phyloP scores from a whole-genome alignment of 495 filamentous ascomycete species.

The Tuber aestivum region DNA sequence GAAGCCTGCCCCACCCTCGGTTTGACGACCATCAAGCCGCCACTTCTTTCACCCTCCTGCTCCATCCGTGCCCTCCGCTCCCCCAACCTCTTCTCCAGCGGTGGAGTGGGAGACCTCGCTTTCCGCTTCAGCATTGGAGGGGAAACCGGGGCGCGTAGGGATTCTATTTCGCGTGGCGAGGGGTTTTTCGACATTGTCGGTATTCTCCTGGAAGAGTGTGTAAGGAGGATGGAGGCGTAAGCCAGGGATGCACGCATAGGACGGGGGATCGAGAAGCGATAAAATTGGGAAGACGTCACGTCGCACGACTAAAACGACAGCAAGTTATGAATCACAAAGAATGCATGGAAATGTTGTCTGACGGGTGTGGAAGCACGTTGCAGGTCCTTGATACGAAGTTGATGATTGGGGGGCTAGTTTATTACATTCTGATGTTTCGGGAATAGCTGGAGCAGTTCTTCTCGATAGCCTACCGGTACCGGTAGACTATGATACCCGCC shows the following conservation, averaged over 20 bases:
- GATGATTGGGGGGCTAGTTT: not conserved
- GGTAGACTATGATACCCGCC: too few relatives aligned
- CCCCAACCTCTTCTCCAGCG: not conserved
- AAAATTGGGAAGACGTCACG: not conserved
- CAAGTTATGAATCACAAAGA: not conserved
- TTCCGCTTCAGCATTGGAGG: slow-evolving; percentile 2
- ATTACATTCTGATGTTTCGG: not conserved
- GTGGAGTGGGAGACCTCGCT: not conserved
- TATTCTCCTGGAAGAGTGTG: not conserved
- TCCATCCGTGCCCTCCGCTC: not conserved
- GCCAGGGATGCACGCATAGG: not conserved
- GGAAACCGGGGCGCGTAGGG: not conserved
- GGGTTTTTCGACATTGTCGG: not conserved
- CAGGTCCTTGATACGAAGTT: not conserved
- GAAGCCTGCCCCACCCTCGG: slow-evolving; percentile 46
- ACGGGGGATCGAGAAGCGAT: not conserved
- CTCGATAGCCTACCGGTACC: not conserved
- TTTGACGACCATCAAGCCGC: not conserved
- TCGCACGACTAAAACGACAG: not conserved
- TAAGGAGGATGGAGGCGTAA: not conserved
- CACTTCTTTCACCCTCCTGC: not conserved
- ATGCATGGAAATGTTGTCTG: not conserved
- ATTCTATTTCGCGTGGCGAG: not conserved
- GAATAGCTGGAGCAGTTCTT: not conserved
- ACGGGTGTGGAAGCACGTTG: not conserved